Evolutionary conservation across 768 basidiomycete species (phyloP), one percentile per base, ranked within the genome.

Genomic region (Pleurotus citrinopileatus): DNA sequence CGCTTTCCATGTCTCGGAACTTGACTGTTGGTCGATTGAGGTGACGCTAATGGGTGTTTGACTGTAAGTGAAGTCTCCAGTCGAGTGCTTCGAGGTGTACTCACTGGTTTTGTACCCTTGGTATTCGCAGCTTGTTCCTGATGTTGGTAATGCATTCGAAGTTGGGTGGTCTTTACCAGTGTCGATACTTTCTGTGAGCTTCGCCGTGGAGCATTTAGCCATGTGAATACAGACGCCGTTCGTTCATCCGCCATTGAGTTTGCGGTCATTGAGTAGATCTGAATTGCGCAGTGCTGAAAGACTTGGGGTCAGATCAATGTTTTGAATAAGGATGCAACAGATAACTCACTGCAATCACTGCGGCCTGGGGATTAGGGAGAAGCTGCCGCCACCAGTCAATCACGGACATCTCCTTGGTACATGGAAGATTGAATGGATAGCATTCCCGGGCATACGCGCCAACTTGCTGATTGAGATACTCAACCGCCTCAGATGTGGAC

Each of bases 211-310:
- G 67, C 58, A 55, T 72, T 71, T 12, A 70, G 47, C 63, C 65
- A 63, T 1, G 70, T 67, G 42, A 73, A 37, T 6, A 58, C 61
- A 2, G 72, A 73, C 59, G 67, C 64, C 0, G 72, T 69, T 8
- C 67, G 60, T 53, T 74, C 70, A 54, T 73, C 72, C 10, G 68
- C 69, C 70, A 74, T 74, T 2, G 71, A 72, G 56, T 68, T 65
- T 4, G 71, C 67, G 27, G 66, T 55, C 3, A 65, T 60, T 0
- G 69, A 66, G 52, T 60, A 69, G 0, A 74, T 56, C 45, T 71
- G 71, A 40, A 70, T 58, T 2, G 66, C 68, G 23, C 69, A 53
- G 28, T 63, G 64, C 72, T 73, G 51, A 15, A 20, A 29, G 13
- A 13, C 44, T n/a, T 10, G 22, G 5, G 1, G 1, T 23, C 28